Percentiles rank a stretch among this genome's conserved stretches.
phyloP scores from a whole-genome alignment of 2,329 filamentous ascomycete species.

The Esteya vermicola region DNA sequence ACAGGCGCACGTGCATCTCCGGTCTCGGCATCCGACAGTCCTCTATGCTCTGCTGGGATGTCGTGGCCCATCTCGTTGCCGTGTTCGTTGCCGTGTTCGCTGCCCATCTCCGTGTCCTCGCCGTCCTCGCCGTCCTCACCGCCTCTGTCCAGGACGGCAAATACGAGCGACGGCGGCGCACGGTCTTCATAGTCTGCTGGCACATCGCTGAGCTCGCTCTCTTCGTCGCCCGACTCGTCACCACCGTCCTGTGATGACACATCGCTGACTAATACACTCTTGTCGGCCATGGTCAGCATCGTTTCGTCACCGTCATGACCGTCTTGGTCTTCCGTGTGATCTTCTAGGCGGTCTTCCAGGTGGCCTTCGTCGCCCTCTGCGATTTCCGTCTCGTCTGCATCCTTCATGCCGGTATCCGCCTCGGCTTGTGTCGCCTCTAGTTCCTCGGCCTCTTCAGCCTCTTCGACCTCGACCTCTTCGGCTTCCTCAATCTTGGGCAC shows the following conservation, averaged over 20 bases:
- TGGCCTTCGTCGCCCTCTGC: background rate
- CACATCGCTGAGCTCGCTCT: constrained; percentile 55
- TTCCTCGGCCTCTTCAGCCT: too few relatives aligned
- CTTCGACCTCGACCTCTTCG: too few relatives aligned
- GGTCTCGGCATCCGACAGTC: too few relatives aligned
- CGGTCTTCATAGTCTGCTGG: constrained; percentile 44
- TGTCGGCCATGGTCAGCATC: background rate
- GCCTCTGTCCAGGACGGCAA: constrained; percentile 31
- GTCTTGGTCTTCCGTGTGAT: background rate
- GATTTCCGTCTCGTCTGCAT: background rate
- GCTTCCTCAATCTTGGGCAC: too few relatives aligned
- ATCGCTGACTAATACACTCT: constrained; percentile 15
- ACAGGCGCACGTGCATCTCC: too few relatives aligned
- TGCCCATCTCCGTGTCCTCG: background rate
- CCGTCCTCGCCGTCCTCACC: constrained; percentile 8
- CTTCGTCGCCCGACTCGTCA: constrained; percentile 52
- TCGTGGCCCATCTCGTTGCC: background rate
- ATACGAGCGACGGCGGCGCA: constrained; percentile 36
- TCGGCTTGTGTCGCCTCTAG: too few relatives aligned
- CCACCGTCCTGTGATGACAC: constrained; percentile 42
- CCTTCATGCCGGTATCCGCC: too few relatives aligned
- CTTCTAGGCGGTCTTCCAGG: background rate
- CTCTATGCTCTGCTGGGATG: too few relatives aligned
- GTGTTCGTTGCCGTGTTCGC: background rate
- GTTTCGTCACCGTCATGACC: constrained; percentile 5